These are phyloP conservation scores for Collybia nuda DNA, from an alignment of 768 basidiomycete species.

Conservation along the genomic window DNA sequence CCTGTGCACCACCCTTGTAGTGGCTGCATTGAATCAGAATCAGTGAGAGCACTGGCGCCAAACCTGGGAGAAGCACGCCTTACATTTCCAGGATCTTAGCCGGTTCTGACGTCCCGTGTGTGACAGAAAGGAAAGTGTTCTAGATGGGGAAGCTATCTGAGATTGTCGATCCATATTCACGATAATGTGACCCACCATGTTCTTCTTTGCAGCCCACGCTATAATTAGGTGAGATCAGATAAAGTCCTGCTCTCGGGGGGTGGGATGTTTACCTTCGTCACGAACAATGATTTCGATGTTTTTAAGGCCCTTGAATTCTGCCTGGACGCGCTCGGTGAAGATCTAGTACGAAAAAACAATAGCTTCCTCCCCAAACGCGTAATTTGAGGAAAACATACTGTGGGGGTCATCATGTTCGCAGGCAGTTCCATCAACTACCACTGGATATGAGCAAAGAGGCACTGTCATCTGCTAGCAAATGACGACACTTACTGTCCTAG, in stretches of 20 bases:
- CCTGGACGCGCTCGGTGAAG: conserved; percentile 70
- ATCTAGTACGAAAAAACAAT: conserved; percentile 31
- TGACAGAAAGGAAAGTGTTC: conserved; percentile 86
- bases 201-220: conserved; percentile 84
- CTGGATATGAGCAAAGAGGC: neutral
- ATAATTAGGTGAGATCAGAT: conserved; percentile 6
- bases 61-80: conserved; percentile 7
- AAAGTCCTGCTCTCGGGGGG: neutral
- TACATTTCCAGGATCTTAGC: conserved; percentile 88
- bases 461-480: neutral
- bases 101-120: conserved; percentile 79
- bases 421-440: conserved; percentile 79
- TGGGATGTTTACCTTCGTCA: conserved; percentile 59
- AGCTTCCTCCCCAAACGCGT: neutral
- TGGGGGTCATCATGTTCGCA: conserved; percentile 84
- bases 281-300: conserved; percentile 71
- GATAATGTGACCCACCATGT: conserved; percentile 55
- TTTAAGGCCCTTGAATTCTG: conserved; percentile 61
- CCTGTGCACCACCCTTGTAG: conserved; percentile 72
- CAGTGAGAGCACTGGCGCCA: neutral
- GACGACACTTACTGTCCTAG: conserved; percentile 59
- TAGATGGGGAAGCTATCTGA: conserved; percentile 19
- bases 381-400: conserved; percentile 38
- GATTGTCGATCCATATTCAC: neutral
- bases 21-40: conserved; percentile 42